Evolutionary conservation across 345 rosid genomes (phyloP), one percentile per base, ranked within the genome.

Genomic region (Sonneratia alba): DNA sequence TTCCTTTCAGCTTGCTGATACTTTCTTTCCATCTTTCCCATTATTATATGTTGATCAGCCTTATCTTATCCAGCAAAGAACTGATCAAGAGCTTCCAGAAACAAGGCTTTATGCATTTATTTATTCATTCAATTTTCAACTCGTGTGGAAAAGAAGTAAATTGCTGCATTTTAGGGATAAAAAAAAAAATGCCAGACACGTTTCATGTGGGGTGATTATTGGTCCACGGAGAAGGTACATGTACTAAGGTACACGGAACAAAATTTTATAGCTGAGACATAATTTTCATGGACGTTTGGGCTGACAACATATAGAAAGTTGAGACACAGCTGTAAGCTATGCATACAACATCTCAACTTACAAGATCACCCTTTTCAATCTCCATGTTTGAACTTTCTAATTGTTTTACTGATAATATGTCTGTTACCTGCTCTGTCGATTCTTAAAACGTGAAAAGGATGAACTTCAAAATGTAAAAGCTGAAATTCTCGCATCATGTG

Each of bases 201-300:
- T 48, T 48, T 48, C 14, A 48, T 48, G 18, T 48, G 49, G 49
- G 53, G 53, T 48, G 6, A 56, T 36, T 37, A 68, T 72, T 61
- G 70, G 78, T 82, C 81, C 68, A 51, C 66, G 7, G 56, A 36
- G 40, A 63, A 53, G 71, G 66, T 12, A 14, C 64, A 27, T 53
- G 24, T 22, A 6, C 9, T 59, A 34, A 24, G 4, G 34, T 57
- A 34, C n/a, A n/a, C 32, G 22, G 63, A 57, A 22, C 34, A n/a
- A 57, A 57, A 24, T 66, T 68, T 70, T 78, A 61, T 69, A 56
- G 91, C 79, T 81, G 84, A 66, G 75, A 79, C 67, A 70, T 83
- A 27, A 78, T 68, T 85, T 83, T 85, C 87, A 78, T 68, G 79
- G 77, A 83, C 37, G 22, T 57, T 57, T 4, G 7, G 32, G 13